Evolutionary conservation across 1,139 yeast genomes (phyloP), one percentile per base, ranked within the genome.

Genomic region (Kluyveromyces sp.): DNA sequence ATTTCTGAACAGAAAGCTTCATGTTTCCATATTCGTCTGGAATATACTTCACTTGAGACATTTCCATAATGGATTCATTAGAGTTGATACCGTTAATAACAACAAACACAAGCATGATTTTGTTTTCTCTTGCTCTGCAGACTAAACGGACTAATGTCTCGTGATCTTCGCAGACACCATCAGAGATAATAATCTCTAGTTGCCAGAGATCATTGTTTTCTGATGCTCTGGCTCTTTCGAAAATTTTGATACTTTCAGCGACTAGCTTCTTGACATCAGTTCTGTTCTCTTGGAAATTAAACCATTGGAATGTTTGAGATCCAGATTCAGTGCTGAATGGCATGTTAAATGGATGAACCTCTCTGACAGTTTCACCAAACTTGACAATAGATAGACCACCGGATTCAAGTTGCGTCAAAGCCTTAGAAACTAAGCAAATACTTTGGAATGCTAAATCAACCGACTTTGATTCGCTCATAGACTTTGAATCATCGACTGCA

Each of bases 151-250:
- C 79, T 45, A 92, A 74, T 0, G 85, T 79, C 30, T 78, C 92
- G 65, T 92, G 98, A 63, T 88, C 94, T 65, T 92, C 98, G 65
- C 97, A 90, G 42, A 92, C 88, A 68, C 98, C 98, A 70, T 92
- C 98, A 3, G 96, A 87, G 39, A 94, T 75, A 52, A 94, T 84
- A 50, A 94, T 88, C 64, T 94, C 88, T 53, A 94, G 73, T 67
- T 89, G 96, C 97, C 97, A 92, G 61, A 87, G 75, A 54, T 87
- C 96, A 31, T 75, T 67, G 53, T 74, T 74, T 6, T 77, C 70
- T 3, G 71, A 63, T 3, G 79, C 64, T 52, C 81, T 72, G 2
- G 94, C 92, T 47, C 64, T 62, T 49, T 79, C 79, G 64, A 94
- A 92, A 36, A 88, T 76, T 48, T 75, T 75, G 51, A 92, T 74